Base-by-base conservation (phyloP, 345 rosid species). In the Geranium brycei region DNA sequence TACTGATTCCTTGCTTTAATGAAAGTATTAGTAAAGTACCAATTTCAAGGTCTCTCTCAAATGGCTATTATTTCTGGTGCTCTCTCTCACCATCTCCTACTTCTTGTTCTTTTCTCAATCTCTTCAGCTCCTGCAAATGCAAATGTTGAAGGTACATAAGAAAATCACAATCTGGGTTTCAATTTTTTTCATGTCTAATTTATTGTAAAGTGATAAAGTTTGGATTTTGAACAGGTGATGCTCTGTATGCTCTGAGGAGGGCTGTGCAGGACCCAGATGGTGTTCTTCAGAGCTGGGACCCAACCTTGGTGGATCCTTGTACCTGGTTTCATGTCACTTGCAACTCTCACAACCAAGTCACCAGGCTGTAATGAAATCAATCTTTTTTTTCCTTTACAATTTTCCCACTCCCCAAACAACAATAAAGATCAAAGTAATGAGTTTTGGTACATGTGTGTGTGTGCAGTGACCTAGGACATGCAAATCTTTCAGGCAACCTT, bases 251-350 rank as follows among this genome's bases (percentile, higher is more conserved):
- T 17, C 18, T 86, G 77, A 80, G 89, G 63, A 77, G 80, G 72
- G 80, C 79, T 35, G 89, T 86, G 66, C 76, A 79, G 70, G 92
- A 86, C 71, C 89, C 88, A n/a, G 82, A 75, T 57, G 80, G 72
- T 38, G 87, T 82, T 65, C 82, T 86, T 13, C 63, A 79, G 73
- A 83, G 92, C 78, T 86, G 92, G 89, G 92, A 86, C 75, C 92
- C 89, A 16, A 86, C 85, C 12, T 74, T 83, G 65, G 88, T 84
- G 31, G 92, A 83, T 76, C 92, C 92, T 31, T 86, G 89, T 68
- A 83, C 89, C 69, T 86, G 92, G 92, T 86, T 86, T 65, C 92
- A 86, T 53, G 89, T 86, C 59, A 83, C 89, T 15, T 86, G 92
- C 58, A 85, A 86, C 31, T 51, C 72, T 35, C 80, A 82, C 31